A percentile compares a stretch with the other conserved stretches of the same genome.
phyloP scores from a whole-genome alignment of 1,284 basidiomycete species.

The Chiua sp. region DNA sequence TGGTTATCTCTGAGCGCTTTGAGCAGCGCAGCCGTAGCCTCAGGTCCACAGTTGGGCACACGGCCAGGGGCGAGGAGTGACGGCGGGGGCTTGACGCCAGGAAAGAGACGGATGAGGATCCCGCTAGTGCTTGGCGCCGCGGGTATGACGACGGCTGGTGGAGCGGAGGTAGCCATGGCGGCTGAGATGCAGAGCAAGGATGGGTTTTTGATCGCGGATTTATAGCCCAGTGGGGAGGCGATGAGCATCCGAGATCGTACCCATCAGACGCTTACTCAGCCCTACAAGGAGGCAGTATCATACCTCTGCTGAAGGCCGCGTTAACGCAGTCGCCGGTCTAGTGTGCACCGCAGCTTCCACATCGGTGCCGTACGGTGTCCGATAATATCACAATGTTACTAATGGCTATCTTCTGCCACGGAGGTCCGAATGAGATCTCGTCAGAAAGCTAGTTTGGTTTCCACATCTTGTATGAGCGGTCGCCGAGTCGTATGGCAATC shows the following conservation, averaged over 20 bases:
- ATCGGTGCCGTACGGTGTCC: constrained; percentile 1
- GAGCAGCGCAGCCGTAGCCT: constrained; percentile 50
- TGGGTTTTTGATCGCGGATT: neutral
- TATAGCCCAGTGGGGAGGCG: constrained; percentile 11
- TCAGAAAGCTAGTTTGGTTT: neutral
- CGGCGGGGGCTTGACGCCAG: constrained; percentile 41
- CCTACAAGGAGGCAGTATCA: constrained; percentile 5
- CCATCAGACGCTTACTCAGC: neutral
- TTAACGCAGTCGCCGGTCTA: neutral
- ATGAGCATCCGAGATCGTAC: constrained; percentile 1
- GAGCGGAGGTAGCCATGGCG: constrained; percentile 32
- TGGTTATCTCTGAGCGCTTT: constrained; percentile 61
- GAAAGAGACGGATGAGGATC: constrained; percentile 42
- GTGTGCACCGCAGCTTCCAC: neutral
- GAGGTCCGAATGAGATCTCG: constrained; percentile 6
- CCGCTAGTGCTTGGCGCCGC: constrained; percentile 21
- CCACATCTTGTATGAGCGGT: too few relatives aligned
- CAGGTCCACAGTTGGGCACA: constrained; percentile 54
- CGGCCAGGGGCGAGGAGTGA: constrained; percentile 41
- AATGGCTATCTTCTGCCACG: neutral
- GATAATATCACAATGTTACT: neutral
- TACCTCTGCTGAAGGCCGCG: neutral
- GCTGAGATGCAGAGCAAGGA: neutral
- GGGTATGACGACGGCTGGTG: constrained; percentile 24
- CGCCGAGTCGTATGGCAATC: too few relatives aligned